Percentiles rank a stretch among this genome's conserved stretches.
Evolutionary conservation across 106 monocot species (phyloP).

Genomic region (Dendrobium nobile): DNA sequence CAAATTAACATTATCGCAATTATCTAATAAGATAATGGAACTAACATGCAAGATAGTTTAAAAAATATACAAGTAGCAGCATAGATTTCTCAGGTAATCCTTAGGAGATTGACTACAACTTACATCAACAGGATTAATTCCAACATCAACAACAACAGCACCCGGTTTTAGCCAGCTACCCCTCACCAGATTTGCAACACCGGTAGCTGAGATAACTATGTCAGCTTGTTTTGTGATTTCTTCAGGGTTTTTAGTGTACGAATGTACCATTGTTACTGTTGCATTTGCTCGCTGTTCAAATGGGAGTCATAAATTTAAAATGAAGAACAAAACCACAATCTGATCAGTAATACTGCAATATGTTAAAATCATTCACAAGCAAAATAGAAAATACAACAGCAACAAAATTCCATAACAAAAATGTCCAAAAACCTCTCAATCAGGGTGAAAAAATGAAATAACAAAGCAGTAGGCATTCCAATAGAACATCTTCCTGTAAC

Average conservation of each 20-base stretch:
- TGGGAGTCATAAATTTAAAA: neutral
- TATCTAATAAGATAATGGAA: neutral
- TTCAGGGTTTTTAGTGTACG: slow-evolving; percentile 80
- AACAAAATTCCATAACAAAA: neutral
- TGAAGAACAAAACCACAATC: neutral
- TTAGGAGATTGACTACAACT: slow-evolving; percentile 12
- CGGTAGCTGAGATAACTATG: slow-evolving; percentile 80
- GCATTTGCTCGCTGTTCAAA: slow-evolving; percentile 75
- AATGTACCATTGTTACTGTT: slow-evolving; percentile 83
- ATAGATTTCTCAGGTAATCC: too few relatives aligned
- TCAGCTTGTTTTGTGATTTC: slow-evolving; percentile 87
- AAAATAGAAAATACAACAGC: neutral
- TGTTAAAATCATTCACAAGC: neutral
- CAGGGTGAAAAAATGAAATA: neutral
- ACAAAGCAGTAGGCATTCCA: neutral
- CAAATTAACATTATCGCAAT: neutral
- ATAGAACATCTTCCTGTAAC: neutral
- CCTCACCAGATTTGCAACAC: slow-evolving; percentile 84
- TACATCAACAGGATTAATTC: slow-evolving; percentile 95
- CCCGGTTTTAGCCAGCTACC: slow-evolving; percentile 95
- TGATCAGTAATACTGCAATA: neutral
- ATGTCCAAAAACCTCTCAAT: neutral
- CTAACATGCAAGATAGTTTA: neutral
- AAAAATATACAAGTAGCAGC: too few relatives aligned
- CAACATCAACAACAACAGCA: slow-evolving; percentile 91